Conservation (phyloP, 331 rosid genomes). For the Erythrophleum ivorense region DNA sequence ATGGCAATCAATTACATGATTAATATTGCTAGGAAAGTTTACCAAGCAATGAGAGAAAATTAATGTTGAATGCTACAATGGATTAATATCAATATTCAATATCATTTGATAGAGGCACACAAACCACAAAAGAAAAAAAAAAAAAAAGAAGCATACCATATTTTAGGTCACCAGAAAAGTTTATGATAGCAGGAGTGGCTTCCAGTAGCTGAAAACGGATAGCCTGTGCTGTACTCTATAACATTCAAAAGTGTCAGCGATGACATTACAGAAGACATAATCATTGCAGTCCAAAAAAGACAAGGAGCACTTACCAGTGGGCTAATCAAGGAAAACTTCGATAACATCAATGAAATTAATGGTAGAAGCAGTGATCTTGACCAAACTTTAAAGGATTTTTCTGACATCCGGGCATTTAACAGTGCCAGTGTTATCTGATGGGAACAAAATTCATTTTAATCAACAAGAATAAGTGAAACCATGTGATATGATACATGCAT, state of each 20-base stretch:
- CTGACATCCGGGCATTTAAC: constrained; percentile 87
- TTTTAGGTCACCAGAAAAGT: constrained; percentile 87
- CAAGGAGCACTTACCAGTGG: constrained; percentile 70
- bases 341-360: constrained; percentile 80
- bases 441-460: constrained; percentile 22
- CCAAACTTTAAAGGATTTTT: constrained; percentile 72
- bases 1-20: constrained; percentile 19
- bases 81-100: constrained; percentile 12
- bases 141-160: constrained; percentile 56
- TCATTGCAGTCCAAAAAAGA: constrained; percentile 25
- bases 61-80: neutral
- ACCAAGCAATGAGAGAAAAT: constrained; percentile 18
- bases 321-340: constrained; percentile 84
- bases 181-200: constrained; percentile 76
- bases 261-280: constrained; percentile 31
- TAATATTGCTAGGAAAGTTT: constrained; percentile 22
- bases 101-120: neutral
- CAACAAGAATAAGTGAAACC: constrained; percentile 31
- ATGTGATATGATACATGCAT: constrained; percentile 14
- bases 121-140: neutral
- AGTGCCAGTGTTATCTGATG: constrained; percentile 75
- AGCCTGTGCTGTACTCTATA: constrained; percentile 80
- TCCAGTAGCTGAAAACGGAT: constrained; percentile 81
- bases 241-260: constrained; percentile 46
- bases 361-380: constrained; percentile 77